Evolutionary conservation across 257 asterid genomes (phyloP), one percentile per base, ranked within the genome.

Genomic region (Anisodus tanguticus): DNA sequence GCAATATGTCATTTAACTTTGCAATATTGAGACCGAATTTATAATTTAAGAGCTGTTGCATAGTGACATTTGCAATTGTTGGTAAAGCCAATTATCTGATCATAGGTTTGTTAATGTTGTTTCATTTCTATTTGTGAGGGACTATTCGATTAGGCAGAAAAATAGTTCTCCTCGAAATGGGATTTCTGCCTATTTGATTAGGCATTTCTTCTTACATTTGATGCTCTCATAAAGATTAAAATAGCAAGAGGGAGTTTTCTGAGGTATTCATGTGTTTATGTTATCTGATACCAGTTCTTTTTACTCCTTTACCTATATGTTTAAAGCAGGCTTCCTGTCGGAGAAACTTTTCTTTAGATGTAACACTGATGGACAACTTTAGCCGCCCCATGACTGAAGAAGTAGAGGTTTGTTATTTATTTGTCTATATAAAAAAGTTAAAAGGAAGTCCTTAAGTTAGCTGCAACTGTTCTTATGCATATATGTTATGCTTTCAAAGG

Each of bases 241-340:
- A 11, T 74, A 74, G 45, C 22, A 13, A 53, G 82, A 12, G 64
- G 47, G 64, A 77, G 19, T 77, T 77, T 77, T 15, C 66, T 31
- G 43, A 51, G 59, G 3, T 82, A 13, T 39, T n/a, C 82, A 54
- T 53, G 37, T 60, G 58, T 64, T 78, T 58, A 37, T 12, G 70
- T 66, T 74, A 77, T 45, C 6, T 43, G 5, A 15, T 85, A 15
- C 13, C 62, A 57, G 57, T 76, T 49, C 26, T 78, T 81, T 67
- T 70, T 17, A 15, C 11, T 69, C 66, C 66, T 43, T 84, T 69
- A 53, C 79, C 41, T 86, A 85, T 74, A 80, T 80, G 84, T 55
- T 51, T 85, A 80, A 77, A 80, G 67, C 92, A 95, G 99, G 97
- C 97, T 86, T 94, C 98, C 54, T 95, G 98, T 87, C 93, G 98